phyloP scores from a whole-genome alignment of 2,329 filamentous ascomycete species.

The Arachnomyces sp. region DNA sequence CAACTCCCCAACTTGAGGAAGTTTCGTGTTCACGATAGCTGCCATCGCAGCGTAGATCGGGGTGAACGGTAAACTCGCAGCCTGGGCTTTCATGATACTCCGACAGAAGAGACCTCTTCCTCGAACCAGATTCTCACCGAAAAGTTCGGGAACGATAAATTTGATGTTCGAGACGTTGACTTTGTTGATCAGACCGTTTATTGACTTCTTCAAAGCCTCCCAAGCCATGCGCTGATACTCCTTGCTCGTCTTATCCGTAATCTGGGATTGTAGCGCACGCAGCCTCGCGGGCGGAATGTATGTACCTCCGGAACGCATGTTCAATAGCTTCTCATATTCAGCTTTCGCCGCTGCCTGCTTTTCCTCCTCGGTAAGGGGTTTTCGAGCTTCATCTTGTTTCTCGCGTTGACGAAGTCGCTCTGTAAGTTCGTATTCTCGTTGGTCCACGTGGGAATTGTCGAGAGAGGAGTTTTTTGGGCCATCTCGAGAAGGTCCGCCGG shows the following conservation, averaged over 20 bases:
- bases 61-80: conserved; percentile 89
- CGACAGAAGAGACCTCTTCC: conserved; percentile 89
- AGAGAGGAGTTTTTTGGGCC: too few species aligned
- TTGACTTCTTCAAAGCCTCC: conserved; percentile 97
- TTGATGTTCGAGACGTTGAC: conserved; percentile 98
- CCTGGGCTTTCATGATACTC: conserved; percentile 97
- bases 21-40: conserved; percentile 93
- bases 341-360: conserved; percentile 84
- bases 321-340: conserved; percentile 86
- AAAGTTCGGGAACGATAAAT: conserved; percentile 89
- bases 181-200: conserved; percentile 98
- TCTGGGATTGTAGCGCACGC: conserved; percentile 86
- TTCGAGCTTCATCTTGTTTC: conserved; percentile 38
- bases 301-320: conserved; percentile 86
- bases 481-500: conserved; percentile 25
- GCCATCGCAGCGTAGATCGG: conserved; percentile 94
- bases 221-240: conserved; percentile 99
- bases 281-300: conserved; percentile 92
- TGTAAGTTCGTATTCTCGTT: conserved; percentile 42
- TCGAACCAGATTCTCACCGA: conserved; percentile 85
- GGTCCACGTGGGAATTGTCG: conserved; percentile 42
- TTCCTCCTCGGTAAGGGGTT: conserved; percentile 62
- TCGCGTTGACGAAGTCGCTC: conserved; percentile 48
- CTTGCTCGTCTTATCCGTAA: conserved; percentile 91
- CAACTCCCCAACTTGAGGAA: conserved; percentile 89